Evolutionary conservation across 495 filamentous ascomycete genomes (phyloP).

Genomic region (Lindgomyces ingoldianus): DNA sequence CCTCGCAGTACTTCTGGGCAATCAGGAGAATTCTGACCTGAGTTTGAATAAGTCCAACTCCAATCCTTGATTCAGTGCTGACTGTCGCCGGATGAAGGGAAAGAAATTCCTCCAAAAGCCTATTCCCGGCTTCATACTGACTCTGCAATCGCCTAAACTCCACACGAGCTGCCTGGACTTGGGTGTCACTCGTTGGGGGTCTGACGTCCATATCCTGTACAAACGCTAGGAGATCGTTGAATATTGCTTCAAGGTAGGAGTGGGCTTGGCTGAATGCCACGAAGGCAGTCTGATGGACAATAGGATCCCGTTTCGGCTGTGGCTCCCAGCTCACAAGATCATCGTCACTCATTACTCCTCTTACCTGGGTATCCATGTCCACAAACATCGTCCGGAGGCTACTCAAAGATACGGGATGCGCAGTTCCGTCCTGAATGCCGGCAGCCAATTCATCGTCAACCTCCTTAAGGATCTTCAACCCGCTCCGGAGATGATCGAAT

Average conservation of each 20-base stretch:
- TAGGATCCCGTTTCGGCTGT: conserved; percentile 5
- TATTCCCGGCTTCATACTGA: conserved; percentile 3
- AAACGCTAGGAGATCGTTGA: conserved; percentile 23
- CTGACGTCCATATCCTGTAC: conserved; percentile 6
- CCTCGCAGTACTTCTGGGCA: not conserved
- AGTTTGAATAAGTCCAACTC: conserved; percentile 12
- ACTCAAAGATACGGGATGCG: conserved; percentile 23
- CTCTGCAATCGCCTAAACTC: not conserved
- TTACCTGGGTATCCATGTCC: conserved; percentile 25
- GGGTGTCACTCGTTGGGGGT: not conserved
- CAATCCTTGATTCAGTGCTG: conserved; percentile 5
- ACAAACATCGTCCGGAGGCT: conserved; percentile 26
- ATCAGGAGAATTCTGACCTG: conserved; percentile 7
- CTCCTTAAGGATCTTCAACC: conserved; percentile 27
- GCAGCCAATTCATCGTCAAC: conserved; percentile 5
- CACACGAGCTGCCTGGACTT: not conserved
- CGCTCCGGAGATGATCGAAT: conserved; percentile 31
- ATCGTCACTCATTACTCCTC: conserved; percentile 27
- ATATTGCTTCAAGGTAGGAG: conserved; percentile 20
- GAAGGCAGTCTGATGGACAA: not conserved
- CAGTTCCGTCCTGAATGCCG: not conserved
- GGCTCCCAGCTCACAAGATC: conserved; percentile 20
- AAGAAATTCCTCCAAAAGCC: conserved; percentile 17
- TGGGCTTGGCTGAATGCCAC: conserved; percentile 18
- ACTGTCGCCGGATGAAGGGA: not conserved